Evolutionary conservation across 176 grass and related monocot species (phyloP).

Genomic region (Oryza glumipatula): DNA sequence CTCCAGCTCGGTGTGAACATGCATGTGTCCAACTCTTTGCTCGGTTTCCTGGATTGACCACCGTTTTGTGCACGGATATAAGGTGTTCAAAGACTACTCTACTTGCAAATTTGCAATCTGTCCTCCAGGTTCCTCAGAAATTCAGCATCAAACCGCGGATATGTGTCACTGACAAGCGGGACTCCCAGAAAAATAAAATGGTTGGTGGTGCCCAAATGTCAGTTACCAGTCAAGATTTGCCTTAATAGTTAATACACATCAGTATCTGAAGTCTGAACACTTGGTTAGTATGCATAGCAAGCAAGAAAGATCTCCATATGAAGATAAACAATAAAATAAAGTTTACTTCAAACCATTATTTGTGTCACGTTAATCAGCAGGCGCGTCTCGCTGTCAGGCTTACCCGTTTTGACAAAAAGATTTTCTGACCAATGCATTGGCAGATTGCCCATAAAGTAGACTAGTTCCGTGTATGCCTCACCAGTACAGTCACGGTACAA

Average conservation of each 20-base stretch:
- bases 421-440: background rate
- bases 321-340: background rate
- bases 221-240: background rate
- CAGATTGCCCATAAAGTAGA: constrained; percentile 18
- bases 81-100: constrained; percentile 21
- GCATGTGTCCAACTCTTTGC: constrained; percentile 20
- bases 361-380: constrained; percentile 16
- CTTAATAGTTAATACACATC: too few relatives aligned
- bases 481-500: constrained; percentile 5
- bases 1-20: constrained; percentile 10
- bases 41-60: constrained; percentile 24
- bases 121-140: background rate
- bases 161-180: background rate
- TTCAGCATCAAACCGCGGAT: background rate
- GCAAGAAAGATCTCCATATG: background rate
- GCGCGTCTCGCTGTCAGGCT: background rate
- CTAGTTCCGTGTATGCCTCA: background rate
- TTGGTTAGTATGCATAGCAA: background rate
- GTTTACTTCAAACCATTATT: background rate
- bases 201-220: background rate
- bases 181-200: background rate
- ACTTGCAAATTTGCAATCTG: background rate
- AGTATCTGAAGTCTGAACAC: background rate
- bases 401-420: background rate
- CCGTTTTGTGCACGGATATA: background rate